Base-by-base conservation (phyloP, 345 rosid genomes). In the Geranium rotundifolium region DNA sequence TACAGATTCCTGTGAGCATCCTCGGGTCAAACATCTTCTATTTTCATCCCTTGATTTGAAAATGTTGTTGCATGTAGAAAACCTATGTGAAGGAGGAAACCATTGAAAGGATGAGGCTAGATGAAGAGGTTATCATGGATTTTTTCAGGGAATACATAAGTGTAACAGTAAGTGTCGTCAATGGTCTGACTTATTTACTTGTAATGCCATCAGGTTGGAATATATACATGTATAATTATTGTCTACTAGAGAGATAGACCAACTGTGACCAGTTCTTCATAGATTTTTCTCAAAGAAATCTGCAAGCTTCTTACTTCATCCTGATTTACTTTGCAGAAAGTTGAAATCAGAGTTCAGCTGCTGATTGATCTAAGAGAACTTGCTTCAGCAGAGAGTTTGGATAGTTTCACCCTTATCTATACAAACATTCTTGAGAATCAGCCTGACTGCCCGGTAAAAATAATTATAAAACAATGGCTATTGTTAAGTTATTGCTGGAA, bases 321-420 rank as follows among this genome's bases (percentile, higher is more conserved):
- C 37, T 31, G 37, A 7, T 31, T 31, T 31, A n/a, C 17, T 69
- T 57, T 58, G 59, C 82, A 95, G 95, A 88, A 95, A 86, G 97
- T 95, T 65, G 97, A 90, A 68, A 88, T 78, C 80, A 90, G 93
- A 80, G 78, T 88, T 67, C 79, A 93, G 76, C 85, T 84, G 82
- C 76, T 88, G 82, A 81, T 85, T 57, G 97, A 95, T 81, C 80
- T 90, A 58, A 84, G 96, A 81, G 99, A 95, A 71, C 99, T 95
- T 74, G 97, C 97, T 63, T 90, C 97, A 7, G 99, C 97, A 20
- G 97, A 90, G 77, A 95, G 97, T 75, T 77, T 95, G 70, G 97
- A 95, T 76, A 79, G 88, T 57, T 95, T 95, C 72, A 86, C 99
- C 1, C 96, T 95, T 49, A 85, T 88, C 67, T 95, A 95, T 68